Evolutionary conservation across 768 basidiomycete species (phyloP), one percentile per base, ranked within the genome.

Genomic region (Amanita polypyramis): DNA sequence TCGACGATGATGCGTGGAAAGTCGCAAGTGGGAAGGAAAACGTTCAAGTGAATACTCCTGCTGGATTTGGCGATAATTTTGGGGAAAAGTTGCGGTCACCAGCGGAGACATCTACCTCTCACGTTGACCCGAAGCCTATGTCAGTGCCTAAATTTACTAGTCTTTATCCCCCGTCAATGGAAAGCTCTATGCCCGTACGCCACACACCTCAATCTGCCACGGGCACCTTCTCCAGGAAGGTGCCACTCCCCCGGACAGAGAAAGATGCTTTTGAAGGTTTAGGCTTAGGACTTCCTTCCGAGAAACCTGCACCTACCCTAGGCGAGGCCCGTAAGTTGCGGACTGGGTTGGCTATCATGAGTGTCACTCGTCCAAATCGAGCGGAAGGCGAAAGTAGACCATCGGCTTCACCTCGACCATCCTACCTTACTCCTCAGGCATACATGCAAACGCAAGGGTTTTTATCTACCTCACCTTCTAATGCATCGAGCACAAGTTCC

Each of bases 251-350:
- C 21, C 47, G 32, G 17, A 23, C 14, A 7, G 30, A 49, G 39
- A 49, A 74, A 54, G 88, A 91, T 58, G 89, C 88, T 4, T 91
- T 91, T 52, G 84, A 85, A 30, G 87, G 83, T 9, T 65, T 91
- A 39, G 85, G 78, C 6, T 59, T 84, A 17, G 61, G 64, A 50
- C 57, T 63, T 23, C 61, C 70, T n/a, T 56, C 63, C 21, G 69
- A 66, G 19, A 70, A 67, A 43, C 68, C 76, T 2, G 69, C 75
- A 15, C 82, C 80, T 15, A 89, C 87, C 2, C 68, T 90, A 4
- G 87, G 78, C 9, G 86, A 89, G 58, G 86, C 83, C 29, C 71
- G 84, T 36, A 81, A 80, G 58, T 60, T 82, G 47, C 72, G 83
- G 43, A 86, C 85, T 10, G 85, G 85, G 5, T 56, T 85, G 34